A percentile compares a stretch with the other conserved stretches of the same genome.
These are phyloP conservation scores for Aspergillus sclerotiicarbonarius DNA, from an alignment of 495 filamentous ascomycete species.

Conservation along the genomic window DNA sequence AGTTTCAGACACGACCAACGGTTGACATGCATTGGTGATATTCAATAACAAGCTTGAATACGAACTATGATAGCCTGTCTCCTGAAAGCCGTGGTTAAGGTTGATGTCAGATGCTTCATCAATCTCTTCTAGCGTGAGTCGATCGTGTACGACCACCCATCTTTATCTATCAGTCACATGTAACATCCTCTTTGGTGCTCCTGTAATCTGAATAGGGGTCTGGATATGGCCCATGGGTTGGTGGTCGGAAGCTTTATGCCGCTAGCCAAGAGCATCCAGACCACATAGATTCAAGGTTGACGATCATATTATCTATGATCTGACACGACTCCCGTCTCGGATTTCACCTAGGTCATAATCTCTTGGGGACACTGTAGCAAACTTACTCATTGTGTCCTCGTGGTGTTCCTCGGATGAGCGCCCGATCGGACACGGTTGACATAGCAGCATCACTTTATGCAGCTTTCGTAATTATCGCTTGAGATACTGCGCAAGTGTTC, in stretches of 20 bases:
- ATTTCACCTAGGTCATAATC: background rate
- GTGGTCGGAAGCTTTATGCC: background rate
- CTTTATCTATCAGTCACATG: background rate
- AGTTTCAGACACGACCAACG: background rate
- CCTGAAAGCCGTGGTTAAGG: background rate
- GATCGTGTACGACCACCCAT: background rate
- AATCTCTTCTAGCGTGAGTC: background rate
- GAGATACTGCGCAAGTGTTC: no score
- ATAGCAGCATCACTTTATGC: no score
- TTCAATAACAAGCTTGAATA: background rate
- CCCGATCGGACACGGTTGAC: no score
- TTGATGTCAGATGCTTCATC: background rate
- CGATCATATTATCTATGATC: background rate
- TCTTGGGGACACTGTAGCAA: background rate
- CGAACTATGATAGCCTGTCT: background rate
- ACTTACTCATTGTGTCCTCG: background rate
- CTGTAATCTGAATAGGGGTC: background rate
- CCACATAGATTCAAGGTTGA: background rate
- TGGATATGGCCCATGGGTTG: background rate
- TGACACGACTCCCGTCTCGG: background rate
- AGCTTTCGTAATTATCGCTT: no score
- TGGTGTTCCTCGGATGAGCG: background rate
- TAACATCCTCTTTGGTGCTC: background rate
- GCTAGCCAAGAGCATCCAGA: background rate
- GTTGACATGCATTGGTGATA: background rate